phyloP scores from a whole-genome alignment of 164 flowering plant genomes.

The Nymphaea colorata region DNA sequence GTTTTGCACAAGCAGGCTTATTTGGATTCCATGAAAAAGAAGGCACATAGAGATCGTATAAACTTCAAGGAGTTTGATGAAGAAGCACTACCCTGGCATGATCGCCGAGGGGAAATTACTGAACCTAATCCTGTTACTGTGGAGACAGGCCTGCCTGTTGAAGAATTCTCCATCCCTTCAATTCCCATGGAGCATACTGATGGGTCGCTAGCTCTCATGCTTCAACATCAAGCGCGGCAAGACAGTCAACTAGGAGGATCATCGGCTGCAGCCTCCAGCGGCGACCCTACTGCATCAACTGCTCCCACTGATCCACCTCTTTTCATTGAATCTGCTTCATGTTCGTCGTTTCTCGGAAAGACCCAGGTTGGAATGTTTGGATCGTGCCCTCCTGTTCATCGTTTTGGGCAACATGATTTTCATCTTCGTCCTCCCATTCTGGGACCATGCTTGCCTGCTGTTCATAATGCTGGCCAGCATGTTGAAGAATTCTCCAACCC shows the following conservation, averaged over 20 bases:
- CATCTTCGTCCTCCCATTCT: too few relatives aligned
- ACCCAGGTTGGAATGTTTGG: not conserved
- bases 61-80: slow-evolving; percentile 44
- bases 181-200: not conserved
- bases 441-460: too few relatives aligned
- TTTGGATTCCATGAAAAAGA: slow-evolving; percentile 35
- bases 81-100: not conserved
- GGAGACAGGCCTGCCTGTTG: not conserved
- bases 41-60: slow-evolving; percentile 46
- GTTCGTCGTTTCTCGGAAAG: not conserved
- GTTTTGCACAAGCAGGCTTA: slow-evolving; percentile 22
- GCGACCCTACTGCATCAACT: not conserved
- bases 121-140: not conserved
- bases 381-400: too few relatives aligned
- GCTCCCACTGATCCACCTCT: not conserved
- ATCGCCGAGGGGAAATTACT: not conserved
- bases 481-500: not conserved
- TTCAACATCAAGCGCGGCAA: not conserved
- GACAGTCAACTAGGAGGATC: not conserved
- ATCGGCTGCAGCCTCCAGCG: not conserved
- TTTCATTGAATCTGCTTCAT: not conserved
- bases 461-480: not conserved
- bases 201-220: not conserved
- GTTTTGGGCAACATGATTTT: too few relatives aligned
- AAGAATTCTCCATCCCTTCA: not conserved